Evolutionary conservation across 2,329 filamentous ascomycete genomes (phyloP).

Genomic region (Colletotrichum cuscutae): DNA sequence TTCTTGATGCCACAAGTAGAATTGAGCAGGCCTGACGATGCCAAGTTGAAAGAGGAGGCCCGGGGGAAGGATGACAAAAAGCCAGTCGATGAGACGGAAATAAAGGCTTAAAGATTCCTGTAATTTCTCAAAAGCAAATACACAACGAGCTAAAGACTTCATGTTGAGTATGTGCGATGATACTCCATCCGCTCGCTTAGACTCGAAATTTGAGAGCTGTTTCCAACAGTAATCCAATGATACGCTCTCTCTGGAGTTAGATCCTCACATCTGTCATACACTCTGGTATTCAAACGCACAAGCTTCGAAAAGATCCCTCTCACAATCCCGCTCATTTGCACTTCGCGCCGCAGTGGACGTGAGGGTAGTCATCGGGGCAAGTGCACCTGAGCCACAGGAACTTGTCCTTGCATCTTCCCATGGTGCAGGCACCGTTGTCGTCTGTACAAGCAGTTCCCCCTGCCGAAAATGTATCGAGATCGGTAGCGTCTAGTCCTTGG

Average conservation of each 20-base stretch:
- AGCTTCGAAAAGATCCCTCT: no score
- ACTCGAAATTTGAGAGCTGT: no score
- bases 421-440: not conserved
- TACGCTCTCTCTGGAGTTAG: no score
- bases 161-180: no score
- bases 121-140: not conserved
- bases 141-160: not conserved
- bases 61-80: constrained; percentile 29
- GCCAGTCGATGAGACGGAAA: not conserved
- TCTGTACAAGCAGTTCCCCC: not conserved
- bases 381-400: not conserved
- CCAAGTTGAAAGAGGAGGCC: constrained; percentile 48
- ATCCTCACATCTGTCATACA: no score
- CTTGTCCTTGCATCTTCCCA: not conserved
- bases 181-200: no score
- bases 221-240: no score
- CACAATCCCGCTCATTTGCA: not conserved
- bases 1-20: constrained; percentile 53
- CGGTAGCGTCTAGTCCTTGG: no score
- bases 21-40: constrained; percentile 49
- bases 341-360: not conserved
- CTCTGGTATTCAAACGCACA: no score
- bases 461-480: not conserved
- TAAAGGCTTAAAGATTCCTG: not conserved
- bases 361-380: not conserved